Base-by-base conservation (phyloP, 495 filamentous ascomycete genomes). In the Lophiotrema nucula region DNA sequence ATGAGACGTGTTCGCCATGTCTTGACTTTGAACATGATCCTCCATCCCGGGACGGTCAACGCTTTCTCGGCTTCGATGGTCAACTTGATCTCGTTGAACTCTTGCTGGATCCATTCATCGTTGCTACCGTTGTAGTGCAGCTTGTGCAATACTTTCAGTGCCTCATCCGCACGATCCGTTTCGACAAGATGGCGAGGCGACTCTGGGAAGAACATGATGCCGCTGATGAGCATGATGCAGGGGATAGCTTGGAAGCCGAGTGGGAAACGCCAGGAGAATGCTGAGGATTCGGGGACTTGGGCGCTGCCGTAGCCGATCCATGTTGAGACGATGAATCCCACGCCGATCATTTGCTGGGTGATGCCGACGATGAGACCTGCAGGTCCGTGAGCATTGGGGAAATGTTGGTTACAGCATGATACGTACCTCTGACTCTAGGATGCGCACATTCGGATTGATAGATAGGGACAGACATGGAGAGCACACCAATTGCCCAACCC, bases 1-100 rank as follows among this genome's bases (percentile, higher is more conserved):
- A 88, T 83, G 4, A 89, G 70, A 11, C 86, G 79, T 13, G 83
- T 81, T 73, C 88, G 86, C 2, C 80, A 83, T 3, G 81, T 78
- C 31, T 76, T 79, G 56, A 81, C 80, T 6, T 67, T 81, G 65
- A 88, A 86, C 8, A 89, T 74, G 58, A 88, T 86, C 6, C 67
- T 13, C 67, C 87, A 88, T 4, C 81, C 84, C 67, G 86, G 87
- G 4, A 84, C 86, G 58, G 84, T 83, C 37, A 87, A 68, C 58
- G 85, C 85, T 46, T 69, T 76, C 58, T 75, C 76, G 24, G 68
- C 81, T 55, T 65, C 77, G 41, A 84, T 79, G 4, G 72, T 73
- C 12, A 81, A 83, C 65, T 83, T 81, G 57, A 89, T 87, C 59
- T 83, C 78, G 18, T 84, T 76, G 64, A 81, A 84, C 65, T 87